phyloP scores from a whole-genome alignment of 2,329 filamentous ascomycete species.

The Phialophora tarda region DNA sequence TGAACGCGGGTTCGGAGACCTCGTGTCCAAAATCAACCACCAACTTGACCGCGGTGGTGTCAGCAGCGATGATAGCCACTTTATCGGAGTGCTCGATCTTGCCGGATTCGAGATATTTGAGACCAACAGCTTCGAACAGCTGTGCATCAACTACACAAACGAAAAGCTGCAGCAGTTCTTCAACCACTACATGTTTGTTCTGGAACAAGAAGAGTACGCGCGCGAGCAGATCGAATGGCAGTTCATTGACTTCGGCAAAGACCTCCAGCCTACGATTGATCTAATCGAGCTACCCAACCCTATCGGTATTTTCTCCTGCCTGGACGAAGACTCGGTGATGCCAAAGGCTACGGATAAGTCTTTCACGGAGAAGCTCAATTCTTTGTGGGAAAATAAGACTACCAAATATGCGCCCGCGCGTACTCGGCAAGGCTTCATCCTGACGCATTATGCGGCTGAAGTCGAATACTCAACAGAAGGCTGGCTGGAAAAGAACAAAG shows the following conservation, averaged over 20 bases:
- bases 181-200: slow-evolving; percentile 99
- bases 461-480: slow-evolving; percentile 95
- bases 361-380: slow-evolving; percentile 97
- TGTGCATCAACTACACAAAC: slow-evolving; percentile 99
- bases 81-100: slow-evolving; percentile 98
- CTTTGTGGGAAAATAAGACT: slow-evolving; percentile 94
- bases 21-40: slow-evolving; percentile 88
- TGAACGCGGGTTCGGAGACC: slow-evolving; percentile 90
- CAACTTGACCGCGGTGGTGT: slow-evolving; percentile 87
- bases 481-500: slow-evolving; percentile 99
- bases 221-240: slow-evolving; percentile 99
- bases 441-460: slow-evolving; percentile 97
- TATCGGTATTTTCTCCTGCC: slow-evolving; percentile 97
- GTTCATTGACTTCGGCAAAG: slow-evolving; percentile 97
- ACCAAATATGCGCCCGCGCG: slow-evolving; percentile 89
- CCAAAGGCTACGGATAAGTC: slow-evolving; percentile 96
- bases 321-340: slow-evolving; percentile 98
- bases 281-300: slow-evolving; percentile 95
- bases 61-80: slow-evolving; percentile 84
- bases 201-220: slow-evolving; percentile 98
- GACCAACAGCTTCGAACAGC: slow-evolving; percentile 96
- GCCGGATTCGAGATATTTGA: slow-evolving; percentile 99
- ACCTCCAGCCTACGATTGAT: slow-evolving; percentile 96
- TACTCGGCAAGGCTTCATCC: slow-evolving; percentile 87
- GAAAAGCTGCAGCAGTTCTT: slow-evolving; percentile 99